Conservation (phyloP, 768 basidiomycete genomes). For the Gymnopilus junonius region DNA sequence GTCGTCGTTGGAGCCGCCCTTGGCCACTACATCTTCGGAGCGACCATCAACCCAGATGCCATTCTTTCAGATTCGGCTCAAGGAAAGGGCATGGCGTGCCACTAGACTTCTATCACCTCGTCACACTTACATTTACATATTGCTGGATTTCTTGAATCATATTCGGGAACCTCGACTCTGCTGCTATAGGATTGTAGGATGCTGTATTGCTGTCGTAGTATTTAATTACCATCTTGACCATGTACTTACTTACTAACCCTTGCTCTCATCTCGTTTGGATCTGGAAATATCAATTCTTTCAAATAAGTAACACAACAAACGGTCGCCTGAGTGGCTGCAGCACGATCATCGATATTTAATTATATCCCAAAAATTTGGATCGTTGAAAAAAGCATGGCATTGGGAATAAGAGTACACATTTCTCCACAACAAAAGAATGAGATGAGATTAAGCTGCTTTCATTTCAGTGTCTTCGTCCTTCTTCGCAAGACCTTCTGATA, state of each 20-base stretch:
- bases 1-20: slow-evolving; percentile 82
- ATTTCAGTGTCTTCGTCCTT: slow-evolving; percentile 86
- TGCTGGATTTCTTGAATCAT: not conserved
- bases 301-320: no score
- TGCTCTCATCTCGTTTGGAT: not conserved
- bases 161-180: no score
- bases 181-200: no score
- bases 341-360: no score
- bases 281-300: not conserved
- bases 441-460: slow-evolving; percentile 49
- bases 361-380: no score
- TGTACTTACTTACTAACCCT: no score
- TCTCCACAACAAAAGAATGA: slow-evolving; percentile 1
- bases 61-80: slow-evolving; percentile 45
- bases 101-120: slow-evolving; percentile 51
- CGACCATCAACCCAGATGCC: slow-evolving; percentile 64
- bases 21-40: slow-evolving; percentile 81
- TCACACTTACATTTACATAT: no score
- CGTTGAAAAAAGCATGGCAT: slow-evolving; percentile 6
- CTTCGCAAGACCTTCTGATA: slow-evolving; percentile 82
- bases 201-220: no score
- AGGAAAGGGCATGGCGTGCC: slow-evolving; percentile 81
- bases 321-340: no score
- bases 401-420: slow-evolving; percentile 31
- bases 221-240: no score